Conservation (phyloP, 2,329 filamentous ascomycete species). For the Sporothrix curviconia region DNA sequence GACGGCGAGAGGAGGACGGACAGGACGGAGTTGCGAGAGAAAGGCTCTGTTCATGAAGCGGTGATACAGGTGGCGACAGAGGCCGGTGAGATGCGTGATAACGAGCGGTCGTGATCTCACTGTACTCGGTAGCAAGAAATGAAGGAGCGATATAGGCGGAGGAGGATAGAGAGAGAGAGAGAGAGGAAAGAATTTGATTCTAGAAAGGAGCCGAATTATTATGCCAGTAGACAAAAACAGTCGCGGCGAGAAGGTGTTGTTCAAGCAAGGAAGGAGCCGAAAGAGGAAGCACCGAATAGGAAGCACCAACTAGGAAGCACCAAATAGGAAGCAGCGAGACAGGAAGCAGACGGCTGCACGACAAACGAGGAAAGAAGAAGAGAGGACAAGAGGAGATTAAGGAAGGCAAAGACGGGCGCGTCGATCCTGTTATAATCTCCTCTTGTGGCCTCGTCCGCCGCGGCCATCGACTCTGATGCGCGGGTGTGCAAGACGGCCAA, state of each 20-base stretch:
- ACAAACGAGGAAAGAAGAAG: not conserved
- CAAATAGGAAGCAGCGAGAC: not conserved
- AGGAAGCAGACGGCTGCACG: too few relatives aligned
- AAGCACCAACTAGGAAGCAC: not conserved
- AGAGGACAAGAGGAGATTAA: not conserved
- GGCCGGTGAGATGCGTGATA: not conserved
- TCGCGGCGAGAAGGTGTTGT: too few relatives aligned
- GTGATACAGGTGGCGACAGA: not conserved
- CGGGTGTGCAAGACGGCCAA: not conserved
- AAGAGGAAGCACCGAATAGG: not conserved
- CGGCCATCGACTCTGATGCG: constrained; percentile 7
- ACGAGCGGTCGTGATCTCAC: not conserved
- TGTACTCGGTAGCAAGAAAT: too few relatives aligned
- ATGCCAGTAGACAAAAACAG: not conserved
- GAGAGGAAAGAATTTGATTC: not conserved
- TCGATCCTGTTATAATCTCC: constrained; percentile 8
- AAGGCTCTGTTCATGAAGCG: not conserved
- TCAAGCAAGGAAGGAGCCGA: not conserved
- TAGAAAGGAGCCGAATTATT: not conserved
- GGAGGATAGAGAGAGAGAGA: not conserved
- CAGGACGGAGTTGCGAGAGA: not conserved
- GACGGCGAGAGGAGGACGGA: not conserved
- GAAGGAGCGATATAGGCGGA: not conserved
- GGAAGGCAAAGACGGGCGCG: not conserved
- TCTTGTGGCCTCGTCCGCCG: not conserved